Evolutionary conservation across 1,139 yeast genomes (phyloP), one percentile per base, ranked within the genome.

Genomic region (Taphrina populina): DNA sequence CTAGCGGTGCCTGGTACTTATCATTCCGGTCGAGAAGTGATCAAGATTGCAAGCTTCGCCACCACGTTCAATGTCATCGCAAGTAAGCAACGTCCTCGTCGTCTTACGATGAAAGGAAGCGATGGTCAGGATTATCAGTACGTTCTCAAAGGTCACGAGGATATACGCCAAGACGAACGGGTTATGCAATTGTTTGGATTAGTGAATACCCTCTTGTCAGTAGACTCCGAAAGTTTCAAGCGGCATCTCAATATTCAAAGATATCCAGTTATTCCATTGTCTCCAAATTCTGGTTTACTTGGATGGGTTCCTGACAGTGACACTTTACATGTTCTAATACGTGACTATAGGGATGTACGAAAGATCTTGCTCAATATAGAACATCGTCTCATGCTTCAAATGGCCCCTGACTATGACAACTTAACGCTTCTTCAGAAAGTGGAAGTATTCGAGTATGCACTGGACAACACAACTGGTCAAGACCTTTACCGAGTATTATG

Each of bases 231-330:
- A 68, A 88, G 96, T 68, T 92, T 90, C 77, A 90, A 88, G 73
- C 79, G 99, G 62, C 98, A 94, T 69, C 76, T 94, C 71, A 95
- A 86, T 67, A 90, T 94, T 61, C 96, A 88, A 64, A 82, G 84
- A 62, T 92, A 82, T 70, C 82, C 96, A 0, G 96, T 96, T 0
- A 90, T 86, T 64, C 98, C 99, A 7, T 73, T 94, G 52, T 88
- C 97, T 1, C 99, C 98, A 21, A 88, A 88, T 66, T 88, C 95
- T n/a, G 99, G 99, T 61, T 71, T 94, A 53, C 71, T 92, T 44
- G 95, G 97, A 0, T 94, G 97, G 97, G 98, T 94, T 27, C 92
- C 95, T 6, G 90, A 92, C 66, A 84, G 95, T 66, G 98, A 94
- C 66, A 94, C 99, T 0, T 84, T 94, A 80, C 98, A 94, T 70